A percentile compares a stretch with the other conserved stretches of the same genome.
Evolutionary conservation across 2,329 filamentous ascomycete genomes (phyloP).

Genomic region (Fusarium secorum): DNA sequence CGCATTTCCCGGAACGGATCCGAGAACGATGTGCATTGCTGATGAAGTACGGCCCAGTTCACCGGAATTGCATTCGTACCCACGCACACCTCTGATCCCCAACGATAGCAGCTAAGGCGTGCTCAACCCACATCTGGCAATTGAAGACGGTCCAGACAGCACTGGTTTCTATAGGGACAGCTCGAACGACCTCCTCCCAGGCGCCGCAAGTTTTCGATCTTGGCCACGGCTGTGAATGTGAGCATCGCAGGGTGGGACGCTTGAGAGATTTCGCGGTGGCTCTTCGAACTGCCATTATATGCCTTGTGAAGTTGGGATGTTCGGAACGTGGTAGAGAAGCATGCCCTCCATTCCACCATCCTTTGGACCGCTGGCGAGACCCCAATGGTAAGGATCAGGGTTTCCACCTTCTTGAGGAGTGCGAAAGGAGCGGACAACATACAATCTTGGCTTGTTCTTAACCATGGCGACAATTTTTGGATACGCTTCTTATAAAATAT

Average conservation of each 20-base stretch:
- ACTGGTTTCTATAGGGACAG: background rate
- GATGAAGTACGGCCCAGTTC: background rate
- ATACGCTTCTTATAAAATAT: background rate
- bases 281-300: background rate
- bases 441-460: background rate
- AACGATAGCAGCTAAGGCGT: background rate
- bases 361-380: background rate
- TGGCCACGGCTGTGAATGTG: background rate
- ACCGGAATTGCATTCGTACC: background rate
- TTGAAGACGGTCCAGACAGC: background rate
- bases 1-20: background rate
- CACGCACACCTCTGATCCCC: background rate
- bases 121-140: background rate
- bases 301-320: background rate
- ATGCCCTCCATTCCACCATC: background rate
- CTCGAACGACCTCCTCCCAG: background rate
- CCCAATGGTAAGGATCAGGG: background rate
- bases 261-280: background rate
- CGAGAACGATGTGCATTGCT: background rate
- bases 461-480: background rate
- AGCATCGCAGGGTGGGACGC: background rate
- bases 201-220: background rate
- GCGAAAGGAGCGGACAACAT: background rate
- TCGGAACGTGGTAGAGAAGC: background rate
- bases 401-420: background rate